A percentile compares a stretch with the other conserved stretches of the same genome.
Conservation (phyloP, 2,329 filamentous ascomycete species). For the Alternaria dauci region DNA sequence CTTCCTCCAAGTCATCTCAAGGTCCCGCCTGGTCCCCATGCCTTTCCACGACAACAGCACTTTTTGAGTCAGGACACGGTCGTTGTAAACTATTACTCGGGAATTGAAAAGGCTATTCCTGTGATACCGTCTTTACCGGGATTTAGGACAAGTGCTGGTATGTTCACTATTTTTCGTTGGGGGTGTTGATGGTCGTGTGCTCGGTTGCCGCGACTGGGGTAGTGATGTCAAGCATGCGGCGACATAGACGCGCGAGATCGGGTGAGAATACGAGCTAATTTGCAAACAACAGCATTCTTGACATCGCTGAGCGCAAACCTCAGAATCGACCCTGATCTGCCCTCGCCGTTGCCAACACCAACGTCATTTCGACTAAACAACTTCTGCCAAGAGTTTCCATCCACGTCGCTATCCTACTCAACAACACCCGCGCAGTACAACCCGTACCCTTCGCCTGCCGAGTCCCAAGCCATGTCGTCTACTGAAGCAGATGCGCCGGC, state of each 20-base stretch:
- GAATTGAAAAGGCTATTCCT: slow-evolving; percentile 49
- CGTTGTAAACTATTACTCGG: slow-evolving; percentile 45
- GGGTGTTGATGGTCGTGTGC: slow-evolving; percentile 31
- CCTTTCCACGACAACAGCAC: slow-evolving; percentile 38
- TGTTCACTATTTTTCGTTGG: slow-evolving; percentile 30
- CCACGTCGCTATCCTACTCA: slow-evolving; percentile 56
- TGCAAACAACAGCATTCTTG: slow-evolving; percentile 72
- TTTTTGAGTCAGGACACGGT: slow-evolving; percentile 40
- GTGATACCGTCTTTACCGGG: slow-evolving; percentile 49
- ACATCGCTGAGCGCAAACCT: slow-evolving; percentile 83
- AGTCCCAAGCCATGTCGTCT: slow-evolving; percentile 49
- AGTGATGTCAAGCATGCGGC: slow-evolving; percentile 5
- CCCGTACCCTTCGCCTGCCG: slow-evolving; percentile 48
- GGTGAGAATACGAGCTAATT: slow-evolving; percentile 20
- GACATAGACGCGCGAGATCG: not conserved
- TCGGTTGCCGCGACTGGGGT: slow-evolving; percentile 16
- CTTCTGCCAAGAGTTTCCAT: slow-evolving; percentile 64
- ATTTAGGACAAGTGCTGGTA: slow-evolving; percentile 51
- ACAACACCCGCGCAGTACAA: slow-evolving; percentile 50
- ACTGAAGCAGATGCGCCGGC: slow-evolving; percentile 35
- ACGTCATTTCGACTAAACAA: slow-evolving; percentile 60
- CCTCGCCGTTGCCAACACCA: slow-evolving; percentile 71
- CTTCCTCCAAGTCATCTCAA: slow-evolving; percentile 47
- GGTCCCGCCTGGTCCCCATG: slow-evolving; percentile 41
- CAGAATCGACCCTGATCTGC: slow-evolving; percentile 66